Evolutionary conservation across 2,329 filamentous ascomycete genomes (phyloP), one percentile per base, ranked within the genome.

Genomic region (Zarea fungicola): DNA sequence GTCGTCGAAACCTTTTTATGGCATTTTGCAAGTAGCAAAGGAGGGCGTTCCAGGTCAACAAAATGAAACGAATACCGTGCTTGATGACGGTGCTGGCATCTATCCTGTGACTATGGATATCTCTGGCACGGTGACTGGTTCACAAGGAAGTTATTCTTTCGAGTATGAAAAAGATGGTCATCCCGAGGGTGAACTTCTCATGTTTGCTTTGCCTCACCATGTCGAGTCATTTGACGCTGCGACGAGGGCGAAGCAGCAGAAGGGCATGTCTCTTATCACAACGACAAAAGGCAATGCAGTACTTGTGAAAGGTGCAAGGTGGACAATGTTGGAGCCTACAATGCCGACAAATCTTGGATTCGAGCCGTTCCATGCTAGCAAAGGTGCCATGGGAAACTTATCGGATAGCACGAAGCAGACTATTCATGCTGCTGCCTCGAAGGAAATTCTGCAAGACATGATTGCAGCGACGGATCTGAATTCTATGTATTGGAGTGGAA

Each of bases 401-500:
- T 74, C 75, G 8, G 60, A 69, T 2, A 67, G 72, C n/a, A 78
- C 81, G 1, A 80, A 83, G 56, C 63, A 73, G 3, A 69, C 72
- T 2, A 85, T 95, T 49, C 69, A 71, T 29, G 71, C 76, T 2
- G 73, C 83, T 8, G 86, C 89, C 1, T 72, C 76, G n/a, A 77
- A 74, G 18, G 93, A 99, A 64, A 71, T 95, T 1, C 77, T 80
- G 1, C 84, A 93, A 65, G 77, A 90, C 62, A 88, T 96, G 66
- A 66, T 73, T n/a, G 70, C 72, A 0, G 84, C 93, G 60, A 81
- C 82, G 5, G 80, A 93, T 54, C 72, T 88, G 29, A 80, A 92
- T 62, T 95, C 89, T 31, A 91, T 96, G 82, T 97, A 97, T 67
- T 96, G 85, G 65, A 87, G 87, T 57, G 93, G 93, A 57, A 97